Evolutionary conservation across 2,329 filamentous ascomycete genomes (phyloP).

Genomic region (Diaporthe humulicola): DNA sequence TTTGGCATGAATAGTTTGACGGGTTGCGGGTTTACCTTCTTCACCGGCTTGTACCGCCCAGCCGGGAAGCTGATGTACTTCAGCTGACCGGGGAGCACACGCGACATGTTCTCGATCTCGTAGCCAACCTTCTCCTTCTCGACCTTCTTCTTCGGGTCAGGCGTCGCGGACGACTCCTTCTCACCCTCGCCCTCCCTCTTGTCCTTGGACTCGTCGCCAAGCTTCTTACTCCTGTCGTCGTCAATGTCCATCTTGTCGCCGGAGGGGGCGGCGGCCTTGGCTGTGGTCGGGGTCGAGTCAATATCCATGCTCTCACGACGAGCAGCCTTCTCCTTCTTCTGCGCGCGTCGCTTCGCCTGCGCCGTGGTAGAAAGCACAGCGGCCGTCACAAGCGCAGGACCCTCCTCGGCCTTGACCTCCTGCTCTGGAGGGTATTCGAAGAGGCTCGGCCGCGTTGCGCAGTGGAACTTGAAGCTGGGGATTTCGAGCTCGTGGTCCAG

Average conservation of each 20-base stretch:
- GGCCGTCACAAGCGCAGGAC: slow-evolving; percentile 92
- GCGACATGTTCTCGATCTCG: slow-evolving; percentile 96
- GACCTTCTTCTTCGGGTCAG: slow-evolving; percentile 84
- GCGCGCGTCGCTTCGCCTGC: slow-evolving; percentile 93
- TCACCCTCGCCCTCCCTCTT: slow-evolving; percentile 72
- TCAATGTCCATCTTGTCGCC: slow-evolving; percentile 92
- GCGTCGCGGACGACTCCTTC: slow-evolving; percentile 66
- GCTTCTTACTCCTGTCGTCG: slow-evolving; percentile 68
- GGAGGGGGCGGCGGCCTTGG: slow-evolving; percentile 65
- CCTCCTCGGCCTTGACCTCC: slow-evolving; percentile 94
- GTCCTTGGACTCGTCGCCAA: slow-evolving; percentile 67
- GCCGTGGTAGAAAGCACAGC: slow-evolving; percentile 97
- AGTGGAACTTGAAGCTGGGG: slow-evolving; percentile 95
- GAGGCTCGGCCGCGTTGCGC: slow-evolving; percentile 91
- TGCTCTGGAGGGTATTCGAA: slow-evolving; percentile 99
- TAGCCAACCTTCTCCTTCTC: slow-evolving; percentile 98
- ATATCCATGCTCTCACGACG: slow-evolving; percentile 96
- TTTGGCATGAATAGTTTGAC: background rate
- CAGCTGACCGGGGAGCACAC: slow-evolving; percentile 91
- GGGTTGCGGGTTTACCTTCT: slow-evolving; percentile 71
- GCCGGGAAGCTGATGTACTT: slow-evolving; percentile 96
- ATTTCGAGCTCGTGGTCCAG: slow-evolving; percentile 95
- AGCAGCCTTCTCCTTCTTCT: slow-evolving; percentile 93
- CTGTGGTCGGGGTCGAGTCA: slow-evolving; percentile 82
- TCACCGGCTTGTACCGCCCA: slow-evolving; percentile 91